Evolutionary conservation across 2,329 filamentous ascomycete genomes (phyloP).

Genomic region (Endoconidiophora laricicola): DNA sequence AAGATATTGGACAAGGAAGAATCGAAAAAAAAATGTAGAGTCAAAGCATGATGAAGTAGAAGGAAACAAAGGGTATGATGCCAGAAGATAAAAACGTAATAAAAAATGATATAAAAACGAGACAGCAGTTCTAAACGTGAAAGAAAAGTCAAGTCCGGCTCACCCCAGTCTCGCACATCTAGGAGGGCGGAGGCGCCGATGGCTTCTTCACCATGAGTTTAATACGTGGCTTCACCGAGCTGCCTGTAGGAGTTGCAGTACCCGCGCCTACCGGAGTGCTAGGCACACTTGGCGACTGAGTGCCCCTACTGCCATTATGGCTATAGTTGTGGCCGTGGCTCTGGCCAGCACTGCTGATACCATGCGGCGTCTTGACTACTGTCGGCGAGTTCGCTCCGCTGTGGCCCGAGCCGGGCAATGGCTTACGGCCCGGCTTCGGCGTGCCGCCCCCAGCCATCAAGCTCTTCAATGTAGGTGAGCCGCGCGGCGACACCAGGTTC

Average conservation of each 20-base stretch:
- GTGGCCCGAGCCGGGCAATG: constrained; percentile 4
- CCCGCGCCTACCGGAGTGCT: not conserved
- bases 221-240: constrained; percentile 9
- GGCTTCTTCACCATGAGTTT: constrained; percentile 13
- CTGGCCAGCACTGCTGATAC: not conserved
- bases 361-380: not conserved
- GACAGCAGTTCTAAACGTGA: no score
- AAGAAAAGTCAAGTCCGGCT: not conserved
- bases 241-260: not conserved
- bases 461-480: constrained; percentile 8
- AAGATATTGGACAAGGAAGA: no score
- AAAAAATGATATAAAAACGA: no score
- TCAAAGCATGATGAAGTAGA: no score
- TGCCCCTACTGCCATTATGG: not conserved
- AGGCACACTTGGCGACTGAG: not conserved
- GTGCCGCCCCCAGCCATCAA: constrained; percentile 8
- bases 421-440: constrained; percentile 9
- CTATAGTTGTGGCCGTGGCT: not conserved
- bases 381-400: not conserved
- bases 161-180: not conserved
- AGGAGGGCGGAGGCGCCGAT: not conserved
- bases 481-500: not conserved
- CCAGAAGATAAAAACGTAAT: no score
- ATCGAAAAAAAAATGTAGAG: no score
- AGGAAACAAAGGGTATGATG: no score